Evolutionary conservation across 495 filamentous ascomycete genomes (phyloP).

Genomic region (Venustampulla echinocandica): DNA sequence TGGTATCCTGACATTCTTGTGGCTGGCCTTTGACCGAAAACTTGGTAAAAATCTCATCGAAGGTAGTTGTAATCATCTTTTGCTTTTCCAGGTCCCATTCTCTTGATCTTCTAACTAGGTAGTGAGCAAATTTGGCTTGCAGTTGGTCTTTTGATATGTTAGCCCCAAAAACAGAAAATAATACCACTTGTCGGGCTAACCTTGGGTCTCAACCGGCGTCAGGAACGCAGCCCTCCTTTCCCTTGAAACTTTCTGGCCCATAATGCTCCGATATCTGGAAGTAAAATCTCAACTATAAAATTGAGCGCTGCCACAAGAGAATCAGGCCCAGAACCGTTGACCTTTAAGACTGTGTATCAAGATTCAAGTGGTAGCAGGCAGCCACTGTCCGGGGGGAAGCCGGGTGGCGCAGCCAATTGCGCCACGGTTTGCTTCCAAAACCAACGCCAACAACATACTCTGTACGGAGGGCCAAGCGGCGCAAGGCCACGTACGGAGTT

Average conservation of each 20-base stretch:
- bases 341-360: too few species aligned
- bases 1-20: neutral
- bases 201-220: neutral
- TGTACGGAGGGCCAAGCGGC: too few species aligned
- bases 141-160: neutral
- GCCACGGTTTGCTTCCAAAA: too few species aligned
- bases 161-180: neutral
- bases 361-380: too few species aligned
- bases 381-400: too few species aligned
- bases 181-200: neutral
- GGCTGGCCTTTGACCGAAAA: neutral
- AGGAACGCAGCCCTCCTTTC: neutral
- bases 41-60: neutral
- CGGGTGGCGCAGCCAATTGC: too few species aligned
- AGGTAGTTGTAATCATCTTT: neutral
- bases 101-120: neutral
- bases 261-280: neutral
- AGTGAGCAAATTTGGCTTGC: neutral
- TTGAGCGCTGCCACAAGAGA: too few species aligned
- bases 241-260: neutral
- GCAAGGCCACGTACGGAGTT: too few species aligned
- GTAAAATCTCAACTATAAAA: too few species aligned
- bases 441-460: too few species aligned
- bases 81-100: neutral
- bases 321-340: too few species aligned